These are phyloP conservation scores for Suillus tomentosus DNA, from an alignment of 768 basidiomycete species.

Conservation along the genomic window DNA sequence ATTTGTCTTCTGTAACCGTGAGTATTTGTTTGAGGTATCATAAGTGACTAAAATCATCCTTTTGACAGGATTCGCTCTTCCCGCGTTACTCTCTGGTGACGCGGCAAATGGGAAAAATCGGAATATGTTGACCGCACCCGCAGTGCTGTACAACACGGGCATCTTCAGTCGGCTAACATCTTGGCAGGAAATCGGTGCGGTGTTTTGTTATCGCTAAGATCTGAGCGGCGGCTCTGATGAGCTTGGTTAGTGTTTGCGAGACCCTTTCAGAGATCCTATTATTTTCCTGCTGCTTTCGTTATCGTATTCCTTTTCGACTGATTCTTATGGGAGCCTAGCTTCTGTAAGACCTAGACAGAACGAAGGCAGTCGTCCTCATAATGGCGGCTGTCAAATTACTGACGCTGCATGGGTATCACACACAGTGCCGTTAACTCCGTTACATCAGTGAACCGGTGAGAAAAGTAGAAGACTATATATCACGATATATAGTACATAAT, in stretches of 20 bases:
- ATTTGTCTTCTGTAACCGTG: conserved; percentile 33
- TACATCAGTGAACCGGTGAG: too few relatives aligned
- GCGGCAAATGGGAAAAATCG: conserved; percentile 24
- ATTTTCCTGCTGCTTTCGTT: conserved; percentile 23
- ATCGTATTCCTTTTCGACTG: conserved; percentile 14
- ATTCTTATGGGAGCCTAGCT: conserved; percentile 15
- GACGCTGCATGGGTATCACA: conserved; percentile 21
- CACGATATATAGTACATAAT: too few relatives aligned
- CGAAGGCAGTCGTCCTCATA: background rate
- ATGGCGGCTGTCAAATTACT: conserved; percentile 28
- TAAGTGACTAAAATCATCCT: conserved; percentile 13
- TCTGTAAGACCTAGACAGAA: background rate
- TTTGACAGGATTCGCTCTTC: conserved; percentile 8
- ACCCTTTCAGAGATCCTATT: conserved; percentile 15
- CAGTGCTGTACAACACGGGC: conserved; percentile 37
- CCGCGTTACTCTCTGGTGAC: conserved; percentile 17
- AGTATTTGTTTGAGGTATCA: conserved; percentile 11
- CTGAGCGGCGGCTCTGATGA: background rate
- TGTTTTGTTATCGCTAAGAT: background rate
- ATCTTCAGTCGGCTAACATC: conserved; percentile 39
- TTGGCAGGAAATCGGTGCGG: conserved; percentile 35
- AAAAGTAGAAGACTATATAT: too few relatives aligned
- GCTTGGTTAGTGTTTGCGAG: conserved; percentile 22
- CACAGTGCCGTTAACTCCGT: background rate
- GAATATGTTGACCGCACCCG: conserved; percentile 28